Percentiles rank a stretch among this genome's conserved stretches.
These are phyloP conservation scores for Prunus salicina DNA, from an alignment of 306 rosid species.

Conservation along the genomic window DNA sequence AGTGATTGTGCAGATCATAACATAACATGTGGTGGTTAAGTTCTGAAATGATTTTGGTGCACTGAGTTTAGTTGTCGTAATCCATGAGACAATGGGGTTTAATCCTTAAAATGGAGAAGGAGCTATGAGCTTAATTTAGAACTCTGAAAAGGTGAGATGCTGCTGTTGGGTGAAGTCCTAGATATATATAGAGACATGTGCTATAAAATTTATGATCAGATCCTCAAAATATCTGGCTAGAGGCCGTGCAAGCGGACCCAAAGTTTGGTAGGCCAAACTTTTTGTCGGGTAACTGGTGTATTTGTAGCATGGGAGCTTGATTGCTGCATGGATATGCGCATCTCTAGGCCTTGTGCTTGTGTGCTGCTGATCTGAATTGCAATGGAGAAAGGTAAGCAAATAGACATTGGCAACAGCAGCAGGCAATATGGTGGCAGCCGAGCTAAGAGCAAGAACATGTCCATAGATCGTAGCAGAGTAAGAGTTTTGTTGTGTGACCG, in stretches of 20 bases:
- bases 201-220: not conserved
- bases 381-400: constrained; percentile 6
- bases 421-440: not conserved
- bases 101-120: not conserved
- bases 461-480: not conserved
- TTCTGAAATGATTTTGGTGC: not conserved
- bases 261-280: constrained; percentile 9
- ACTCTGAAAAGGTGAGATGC: not conserved
- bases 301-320: not conserved
- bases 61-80: not conserved
- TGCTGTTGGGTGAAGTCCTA: not conserved
- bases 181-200: not conserved
- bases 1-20: not conserved
- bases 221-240: constrained; percentile 2
- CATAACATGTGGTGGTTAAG: not conserved
- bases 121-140: not conserved
- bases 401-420: not conserved
- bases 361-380: not conserved
- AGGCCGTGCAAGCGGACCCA: not conserved
- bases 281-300: not conserved
- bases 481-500: constrained; percentile 19
- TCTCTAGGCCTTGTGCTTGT: not conserved
- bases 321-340: constrained; percentile 4
- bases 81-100: not conserved
- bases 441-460: constrained; percentile 2